Percentiles rank a stretch among this genome's conserved stretches.
Evolutionary conservation across 768 basidiomycete genomes (phyloP).

Genomic region (Terana coerulea): DNA sequence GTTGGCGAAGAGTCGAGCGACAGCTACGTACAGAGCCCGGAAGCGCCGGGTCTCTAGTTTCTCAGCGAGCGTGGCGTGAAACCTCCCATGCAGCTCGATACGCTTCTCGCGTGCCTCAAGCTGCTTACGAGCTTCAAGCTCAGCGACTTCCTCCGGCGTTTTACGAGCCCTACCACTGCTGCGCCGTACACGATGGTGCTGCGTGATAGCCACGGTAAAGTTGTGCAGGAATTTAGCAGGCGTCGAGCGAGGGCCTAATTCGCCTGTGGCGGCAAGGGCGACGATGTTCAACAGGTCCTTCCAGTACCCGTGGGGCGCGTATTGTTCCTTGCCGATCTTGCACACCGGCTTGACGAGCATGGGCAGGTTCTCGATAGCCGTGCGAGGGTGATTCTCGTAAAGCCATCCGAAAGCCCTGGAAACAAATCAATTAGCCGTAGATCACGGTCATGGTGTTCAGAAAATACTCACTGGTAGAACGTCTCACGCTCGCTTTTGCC

Average conservation of each 20-base stretch:
- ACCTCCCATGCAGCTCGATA: conserved; percentile 16
- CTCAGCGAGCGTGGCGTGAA: conserved; percentile 34
- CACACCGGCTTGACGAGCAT: conserved; percentile 52
- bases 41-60: conserved; percentile 48
- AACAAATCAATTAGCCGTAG: not conserved
- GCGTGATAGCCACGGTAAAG: no score
- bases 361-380: conserved; percentile 59
- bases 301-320: conserved; percentile 62
- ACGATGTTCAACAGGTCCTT: conserved; percentile 73
- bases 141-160: conserved; percentile 16
- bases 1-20: conserved; percentile 56
- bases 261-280: conserved; percentile 49
- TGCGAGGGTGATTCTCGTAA: conserved; percentile 63
- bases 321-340: conserved; percentile 23
- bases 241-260: conserved; percentile 34
- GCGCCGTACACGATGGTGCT: conserved; percentile 17
- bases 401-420: conserved; percentile 61
- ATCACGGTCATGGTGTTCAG: not conserved
- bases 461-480: conserved; percentile 48
- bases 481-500: conserved; percentile 57
- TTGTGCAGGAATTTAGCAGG: no score
- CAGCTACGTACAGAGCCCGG: conserved; percentile 58
- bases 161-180: not conserved
- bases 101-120: conserved; percentile 1
- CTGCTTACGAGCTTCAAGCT: conserved; percentile 19